Conservation (phyloP, 2,329 filamentous ascomycete genomes). For the Penicillium rolfsii region DNA sequence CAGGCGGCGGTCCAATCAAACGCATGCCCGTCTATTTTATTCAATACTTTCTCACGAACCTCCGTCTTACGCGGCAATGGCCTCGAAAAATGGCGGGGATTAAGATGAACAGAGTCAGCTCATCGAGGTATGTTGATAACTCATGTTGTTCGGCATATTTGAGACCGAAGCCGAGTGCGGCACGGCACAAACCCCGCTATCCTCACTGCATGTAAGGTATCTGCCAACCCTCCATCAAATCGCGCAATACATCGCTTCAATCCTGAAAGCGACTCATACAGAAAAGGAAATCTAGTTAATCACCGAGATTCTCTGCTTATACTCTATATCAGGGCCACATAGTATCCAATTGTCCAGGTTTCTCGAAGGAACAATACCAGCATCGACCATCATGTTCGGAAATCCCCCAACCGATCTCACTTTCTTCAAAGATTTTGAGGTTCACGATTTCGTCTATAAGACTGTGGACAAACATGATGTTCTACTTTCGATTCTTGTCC, state of each 20-base stretch:
- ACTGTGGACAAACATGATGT: constrained; percentile 8
- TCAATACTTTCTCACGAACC: no score
- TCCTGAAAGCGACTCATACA: not conserved
- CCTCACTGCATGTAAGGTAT: not conserved
- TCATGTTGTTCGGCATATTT: not conserved
- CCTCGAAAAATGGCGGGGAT: no score
- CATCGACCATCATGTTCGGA: not conserved
- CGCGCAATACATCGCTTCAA: not conserved
- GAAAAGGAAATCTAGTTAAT: not conserved
- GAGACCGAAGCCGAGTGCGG: not conserved
- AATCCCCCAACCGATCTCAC: constrained; percentile 7
- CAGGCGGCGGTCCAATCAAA: no score
- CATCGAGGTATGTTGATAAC: no score
- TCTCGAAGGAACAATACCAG: not conserved
- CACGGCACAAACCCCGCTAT: not conserved
- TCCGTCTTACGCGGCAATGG: no score
- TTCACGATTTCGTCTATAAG: constrained; percentile 14
- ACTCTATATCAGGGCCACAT: not conserved
- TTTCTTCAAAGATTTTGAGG: constrained; percentile 13
- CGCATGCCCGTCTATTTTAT: no score
- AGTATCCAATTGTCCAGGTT: not conserved
- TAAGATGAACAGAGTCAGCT: no score
- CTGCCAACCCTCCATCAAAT: not conserved
- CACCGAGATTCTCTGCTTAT: no score
- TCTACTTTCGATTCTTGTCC: constrained; percentile 9